phyloP scores from a whole-genome alignment of 148 eudicot species.

The Rhododendron griersonianum region DNA sequence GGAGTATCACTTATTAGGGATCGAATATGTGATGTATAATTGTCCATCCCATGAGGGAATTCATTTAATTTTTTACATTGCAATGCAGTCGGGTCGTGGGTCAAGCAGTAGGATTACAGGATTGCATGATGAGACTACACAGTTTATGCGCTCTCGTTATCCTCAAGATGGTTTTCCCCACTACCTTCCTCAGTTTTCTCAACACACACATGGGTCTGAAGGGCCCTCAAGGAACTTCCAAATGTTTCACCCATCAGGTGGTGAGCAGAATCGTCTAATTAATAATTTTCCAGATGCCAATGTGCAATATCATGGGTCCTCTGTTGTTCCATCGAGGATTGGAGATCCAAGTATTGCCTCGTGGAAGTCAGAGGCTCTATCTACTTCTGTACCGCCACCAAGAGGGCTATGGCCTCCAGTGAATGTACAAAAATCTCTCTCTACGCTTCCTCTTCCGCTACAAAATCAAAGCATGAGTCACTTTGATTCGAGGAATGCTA shows the following conservation, averaged over 20 bases:
- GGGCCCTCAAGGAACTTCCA: constrained; percentile 32
- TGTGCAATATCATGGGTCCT: constrained; percentile 15
- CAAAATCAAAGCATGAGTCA: constrained; percentile 37
- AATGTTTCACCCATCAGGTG: constrained; percentile 25
- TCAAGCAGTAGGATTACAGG: constrained; percentile 26
- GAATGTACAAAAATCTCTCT: constrained; percentile 26
- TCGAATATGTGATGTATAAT: background rate
- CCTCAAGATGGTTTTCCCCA: constrained; percentile 41
- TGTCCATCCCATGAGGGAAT: background rate
- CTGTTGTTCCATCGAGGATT: constrained; percentile 22
- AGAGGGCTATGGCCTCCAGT: constrained; percentile 38
- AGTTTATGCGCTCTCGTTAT: constrained; percentile 28
- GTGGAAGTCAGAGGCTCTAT: constrained; percentile 26
- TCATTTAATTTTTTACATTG: background rate
- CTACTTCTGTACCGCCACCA: constrained; percentile 29
- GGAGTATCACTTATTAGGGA: background rate
- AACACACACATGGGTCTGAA: constrained; percentile 17
- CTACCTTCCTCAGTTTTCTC: constrained; percentile 19
- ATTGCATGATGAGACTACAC: constrained; percentile 23
- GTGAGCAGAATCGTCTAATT: constrained; percentile 32
- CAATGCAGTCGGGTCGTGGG: constrained; percentile 51
- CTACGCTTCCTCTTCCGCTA: constrained; percentile 28
- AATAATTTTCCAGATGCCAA: constrained; percentile 31
- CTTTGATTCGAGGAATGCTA: constrained; percentile 32
- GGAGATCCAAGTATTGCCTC: constrained; percentile 27